These are phyloP conservation scores for Daldinia bambusicola DNA, from an alignment of 495 filamentous ascomycete species.

Conservation along the genomic window DNA sequence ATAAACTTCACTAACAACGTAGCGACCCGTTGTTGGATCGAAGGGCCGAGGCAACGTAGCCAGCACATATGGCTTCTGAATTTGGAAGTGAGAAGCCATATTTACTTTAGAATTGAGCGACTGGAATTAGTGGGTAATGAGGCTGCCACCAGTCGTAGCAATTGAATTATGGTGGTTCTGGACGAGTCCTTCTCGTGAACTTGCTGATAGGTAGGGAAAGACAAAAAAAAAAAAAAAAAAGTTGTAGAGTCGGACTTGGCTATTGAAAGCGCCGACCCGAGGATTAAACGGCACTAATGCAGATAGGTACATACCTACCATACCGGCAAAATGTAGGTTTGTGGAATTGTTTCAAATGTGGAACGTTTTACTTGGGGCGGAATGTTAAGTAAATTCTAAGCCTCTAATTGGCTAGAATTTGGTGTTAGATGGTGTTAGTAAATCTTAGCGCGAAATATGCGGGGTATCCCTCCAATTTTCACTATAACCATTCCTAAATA, in stretches of 20 bases:
- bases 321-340: too few species aligned
- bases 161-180: conserved; percentile 1
- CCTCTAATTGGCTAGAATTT: too few species aligned
- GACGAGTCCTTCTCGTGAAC: not conserved
- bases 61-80: conserved; percentile 69
- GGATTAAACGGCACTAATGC: conserved; percentile 1
- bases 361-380: too few species aligned
- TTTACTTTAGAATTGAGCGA: not conserved
- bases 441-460: too few species aligned
- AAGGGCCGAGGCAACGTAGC: conserved; percentile 74
- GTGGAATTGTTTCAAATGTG: too few species aligned
- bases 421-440: too few species aligned
- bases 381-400: too few species aligned
- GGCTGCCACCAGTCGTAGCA: not conserved
- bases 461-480: too few species aligned
- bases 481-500: too few species aligned
- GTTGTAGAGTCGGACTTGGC: conserved; percentile 27
- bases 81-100: conserved; percentile 65
- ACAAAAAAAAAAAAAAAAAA: conserved; percentile 42
- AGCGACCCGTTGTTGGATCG: conserved; percentile 66
- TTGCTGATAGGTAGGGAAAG: conserved; percentile 7
- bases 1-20: conserved; percentile 75
- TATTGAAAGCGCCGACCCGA: conserved; percentile 35
- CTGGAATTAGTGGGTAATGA: not conserved
- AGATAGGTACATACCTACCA: not conserved